Evolutionary conservation across 1,284 basidiomycete species (phyloP), one percentile per base, ranked within the genome.

Genomic region (Phylloporus sp.): DNA sequence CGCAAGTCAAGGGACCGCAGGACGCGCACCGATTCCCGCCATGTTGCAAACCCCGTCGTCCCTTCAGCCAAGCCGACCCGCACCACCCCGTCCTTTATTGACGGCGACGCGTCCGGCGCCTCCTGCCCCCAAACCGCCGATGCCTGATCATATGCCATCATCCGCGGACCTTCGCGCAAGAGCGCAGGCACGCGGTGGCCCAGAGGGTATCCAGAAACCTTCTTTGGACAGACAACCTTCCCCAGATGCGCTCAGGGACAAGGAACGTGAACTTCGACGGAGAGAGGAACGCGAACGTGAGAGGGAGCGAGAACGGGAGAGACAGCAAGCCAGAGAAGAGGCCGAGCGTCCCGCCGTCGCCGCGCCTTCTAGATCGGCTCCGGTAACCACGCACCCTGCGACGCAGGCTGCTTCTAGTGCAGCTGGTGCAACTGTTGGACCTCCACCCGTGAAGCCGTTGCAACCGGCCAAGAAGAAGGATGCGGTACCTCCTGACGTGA

Each of bases 401-500:
- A 73, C 83, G 4, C 79, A 84, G 11, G 71, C 28, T 3, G 49
- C 49, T 13, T 26, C 24, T 28, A 84, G 82, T 4, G 70, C 84
- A 18, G 82, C 84, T 56, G 86, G 84, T 37, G 76, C 84, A 17
- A 47, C 78, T 7, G 80, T 75, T 42, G 85, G 84, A 0, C 84
- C 89, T 4, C 82, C 87, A 2, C 80, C 86, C 7, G 86, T 94
- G 58, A 91, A 94, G 73, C 92, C 94, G 0, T 77, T 95, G 58
- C 93, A 94, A 73, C 88, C 90, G 4, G 75, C 78, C 47, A 92
- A 92, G 82, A 93, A 90, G 77, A 80, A 82, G 56, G 60, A 78
- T 59, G 67, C 52, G 68, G n/a, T 66, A 1, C 60, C 75, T 15
- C 80, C 79, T 2, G 70, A 74, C n/a, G 69, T 83, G 11, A 78